phyloP scores from a whole-genome alignment of 2,329 filamentous ascomycete genomes.

The Exophiala sp. region DNA sequence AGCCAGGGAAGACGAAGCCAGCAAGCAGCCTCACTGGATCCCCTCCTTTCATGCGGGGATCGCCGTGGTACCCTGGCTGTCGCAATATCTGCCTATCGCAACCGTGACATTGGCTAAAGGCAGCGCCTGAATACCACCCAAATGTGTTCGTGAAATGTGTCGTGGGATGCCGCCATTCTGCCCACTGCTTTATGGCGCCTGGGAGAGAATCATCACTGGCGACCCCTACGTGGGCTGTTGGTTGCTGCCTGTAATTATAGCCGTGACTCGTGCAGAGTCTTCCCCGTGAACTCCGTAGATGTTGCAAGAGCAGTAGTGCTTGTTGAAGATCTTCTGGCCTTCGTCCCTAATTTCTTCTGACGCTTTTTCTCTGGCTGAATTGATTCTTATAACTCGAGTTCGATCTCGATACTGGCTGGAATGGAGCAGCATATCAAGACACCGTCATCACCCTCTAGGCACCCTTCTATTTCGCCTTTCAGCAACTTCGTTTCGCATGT shows the following conservation, averaged over 20 bases:
- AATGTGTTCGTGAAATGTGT: no score
- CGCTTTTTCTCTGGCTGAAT: neutral
- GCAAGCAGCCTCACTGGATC: neutral
- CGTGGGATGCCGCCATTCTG: no score
- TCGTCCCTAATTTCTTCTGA: neutral
- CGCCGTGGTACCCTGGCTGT: neutral
- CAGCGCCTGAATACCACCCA: no score
- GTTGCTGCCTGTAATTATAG: no score
- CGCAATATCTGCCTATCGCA: neutral
- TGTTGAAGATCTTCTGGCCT: neutral
- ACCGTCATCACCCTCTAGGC: slow-evolving; percentile 21
- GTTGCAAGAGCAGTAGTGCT: no score
- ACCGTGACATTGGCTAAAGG: no score
- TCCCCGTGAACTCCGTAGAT: no score
- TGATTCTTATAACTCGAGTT: slow-evolving; percentile 18
- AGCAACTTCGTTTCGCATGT: slow-evolving; percentile 24
- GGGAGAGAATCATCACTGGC: no score
- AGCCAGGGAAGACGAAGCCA: neutral
- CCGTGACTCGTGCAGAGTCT: no score
- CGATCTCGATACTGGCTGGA: slow-evolving; percentile 21
- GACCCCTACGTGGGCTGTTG: no score
- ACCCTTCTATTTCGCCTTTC: slow-evolving; percentile 21
- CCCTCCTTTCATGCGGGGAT: neutral
- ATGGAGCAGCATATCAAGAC: slow-evolving; percentile 24
- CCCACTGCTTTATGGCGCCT: no score